Conservation (phyloP, 2,329 filamentous ascomycete species). For the Penicillium sp. region DNA sequence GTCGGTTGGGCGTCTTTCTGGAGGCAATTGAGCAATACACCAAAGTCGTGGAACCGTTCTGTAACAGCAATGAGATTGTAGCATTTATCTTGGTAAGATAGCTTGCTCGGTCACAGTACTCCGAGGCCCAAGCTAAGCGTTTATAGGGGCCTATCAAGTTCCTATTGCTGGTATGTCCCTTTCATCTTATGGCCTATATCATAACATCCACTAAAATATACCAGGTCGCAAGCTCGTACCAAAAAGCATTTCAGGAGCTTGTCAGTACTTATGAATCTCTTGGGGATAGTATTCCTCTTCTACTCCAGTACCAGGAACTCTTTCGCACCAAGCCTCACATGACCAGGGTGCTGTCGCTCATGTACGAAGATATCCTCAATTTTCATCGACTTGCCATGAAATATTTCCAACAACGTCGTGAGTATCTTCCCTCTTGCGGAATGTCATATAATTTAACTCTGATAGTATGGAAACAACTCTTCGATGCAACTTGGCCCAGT, state of each 20-base stretch:
- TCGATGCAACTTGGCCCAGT: neutral
- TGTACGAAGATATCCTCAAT: conserved; percentile 1
- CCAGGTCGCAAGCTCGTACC: neutral
- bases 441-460: neutral
- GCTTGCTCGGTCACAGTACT: neutral
- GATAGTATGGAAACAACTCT: neutral
- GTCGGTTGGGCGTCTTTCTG: neutral
- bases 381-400: conserved; percentile 1
- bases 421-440: neutral
- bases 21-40: conserved; percentile 2
- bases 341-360: neutral
- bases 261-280: neutral
- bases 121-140: neutral
- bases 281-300: neutral
- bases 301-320: neutral
- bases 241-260: neutral
- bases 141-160: neutral
- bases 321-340: neutral
- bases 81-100: neutral
- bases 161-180: neutral
- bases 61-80: conserved; percentile 4
- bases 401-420: neutral
- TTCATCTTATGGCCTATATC: neutral
- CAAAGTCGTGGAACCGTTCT: conserved; percentile 2
- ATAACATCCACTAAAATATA: neutral